Evolutionary conservation across 805 yeast species (phyloP).

Genomic region (Saccharomycopsis guyanensis): DNA sequence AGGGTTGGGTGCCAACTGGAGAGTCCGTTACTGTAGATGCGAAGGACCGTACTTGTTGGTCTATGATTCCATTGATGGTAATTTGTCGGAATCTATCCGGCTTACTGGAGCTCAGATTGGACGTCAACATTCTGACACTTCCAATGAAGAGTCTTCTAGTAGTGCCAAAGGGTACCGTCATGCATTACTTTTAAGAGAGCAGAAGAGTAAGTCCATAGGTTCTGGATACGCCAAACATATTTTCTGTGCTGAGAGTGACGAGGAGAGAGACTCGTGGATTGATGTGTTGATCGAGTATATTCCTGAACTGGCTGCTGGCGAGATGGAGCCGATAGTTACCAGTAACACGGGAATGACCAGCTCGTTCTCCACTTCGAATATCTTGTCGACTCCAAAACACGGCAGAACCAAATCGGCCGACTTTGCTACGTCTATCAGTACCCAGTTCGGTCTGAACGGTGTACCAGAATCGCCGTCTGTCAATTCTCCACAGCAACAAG

Average conservation of each 20-base stretch:
- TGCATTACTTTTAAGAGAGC: slow-evolving; percentile 50
- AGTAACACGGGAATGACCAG: not conserved
- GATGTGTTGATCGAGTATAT: slow-evolving; percentile 33
- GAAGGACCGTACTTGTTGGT: slow-evolving; percentile 52
- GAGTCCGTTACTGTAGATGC: slow-evolving; percentile 57
- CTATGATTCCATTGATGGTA: slow-evolving; percentile 50
- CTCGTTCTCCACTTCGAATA: slow-evolving; percentile 7
- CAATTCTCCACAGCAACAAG: slow-evolving; percentile 6
- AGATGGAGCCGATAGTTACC: slow-evolving; percentile 7
- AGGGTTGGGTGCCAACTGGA: slow-evolving; percentile 61
- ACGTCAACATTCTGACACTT: slow-evolving; percentile 32
- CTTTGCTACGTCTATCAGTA: not conserved
- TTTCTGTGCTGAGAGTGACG: slow-evolving; percentile 72
- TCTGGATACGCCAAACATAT: slow-evolving; percentile 42
- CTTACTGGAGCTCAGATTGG: slow-evolving; percentile 49
- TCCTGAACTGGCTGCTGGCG: slow-evolving; percentile 7
- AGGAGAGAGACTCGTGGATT: slow-evolving; percentile 72
- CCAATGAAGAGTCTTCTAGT: slow-evolving; percentile 29
- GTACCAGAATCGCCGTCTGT: not conserved
- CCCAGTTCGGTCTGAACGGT: not conserved
- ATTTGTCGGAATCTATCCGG: slow-evolving; percentile 43
- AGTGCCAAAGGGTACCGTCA: slow-evolving; percentile 41
- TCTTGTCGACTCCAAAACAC: slow-evolving; percentile 5
- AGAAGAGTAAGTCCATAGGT: slow-evolving; percentile 28
- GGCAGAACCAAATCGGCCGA: slow-evolving; percentile 14